Conservation (phyloP, 2,329 filamentous ascomycete species). For the Apiospora sp. region DNA sequence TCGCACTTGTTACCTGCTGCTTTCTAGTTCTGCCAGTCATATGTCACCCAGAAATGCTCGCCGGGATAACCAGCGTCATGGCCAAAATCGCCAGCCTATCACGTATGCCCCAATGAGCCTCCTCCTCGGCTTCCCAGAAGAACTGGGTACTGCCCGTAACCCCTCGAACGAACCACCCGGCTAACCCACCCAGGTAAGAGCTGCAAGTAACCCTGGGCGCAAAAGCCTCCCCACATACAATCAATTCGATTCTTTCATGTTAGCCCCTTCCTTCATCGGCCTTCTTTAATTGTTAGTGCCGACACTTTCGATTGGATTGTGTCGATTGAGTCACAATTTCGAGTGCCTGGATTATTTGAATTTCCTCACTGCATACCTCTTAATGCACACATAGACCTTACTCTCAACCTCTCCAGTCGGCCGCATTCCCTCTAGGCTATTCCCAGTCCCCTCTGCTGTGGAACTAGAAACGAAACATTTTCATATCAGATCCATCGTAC, state of each 20-base stretch:
- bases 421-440: background rate
- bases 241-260: background rate
- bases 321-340: conserved; percentile 18
- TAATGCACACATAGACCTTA: background rate
- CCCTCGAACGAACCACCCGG: background rate
- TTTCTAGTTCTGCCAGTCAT: background rate
- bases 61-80: conserved; percentile 8
- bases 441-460: background rate
- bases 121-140: conserved; percentile 1
- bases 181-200: background rate
- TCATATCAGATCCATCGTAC: background rate
- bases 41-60: background rate
- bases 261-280: conserved; percentile 5
- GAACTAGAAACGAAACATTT: background rate
- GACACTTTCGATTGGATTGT: conserved; percentile 14
- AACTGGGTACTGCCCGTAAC: conserved; percentile 8
- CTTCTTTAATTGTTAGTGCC: conserved; percentile 15
- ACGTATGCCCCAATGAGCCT: background rate
- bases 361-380: background rate
- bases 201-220: conserved; percentile 18
- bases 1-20: conserved; percentile 2
- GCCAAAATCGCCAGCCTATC: conserved; percentile 2
- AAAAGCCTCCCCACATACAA: conserved; percentile 4
- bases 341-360: conserved; percentile 8
- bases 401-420: background rate